Conservation (phyloP, 1,284 basidiomycete genomes). For the Takashimella tepidaria region DNA sequence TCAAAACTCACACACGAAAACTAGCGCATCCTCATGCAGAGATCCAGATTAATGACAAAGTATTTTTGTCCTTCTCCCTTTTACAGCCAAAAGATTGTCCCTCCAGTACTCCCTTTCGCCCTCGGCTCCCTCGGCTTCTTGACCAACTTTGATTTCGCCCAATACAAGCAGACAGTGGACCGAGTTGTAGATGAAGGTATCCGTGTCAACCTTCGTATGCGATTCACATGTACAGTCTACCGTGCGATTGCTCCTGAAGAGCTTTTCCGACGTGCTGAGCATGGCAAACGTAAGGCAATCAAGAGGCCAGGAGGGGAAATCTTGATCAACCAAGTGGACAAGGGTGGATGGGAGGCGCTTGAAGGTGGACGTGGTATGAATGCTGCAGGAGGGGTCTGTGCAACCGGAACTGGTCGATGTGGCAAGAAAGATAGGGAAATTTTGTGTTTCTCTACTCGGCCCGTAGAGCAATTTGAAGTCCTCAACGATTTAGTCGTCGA, state of each 20-base stretch:
- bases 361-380: slow-evolving; percentile 60
- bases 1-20: neutral
- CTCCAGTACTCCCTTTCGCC: slow-evolving; percentile 94
- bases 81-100: slow-evolving; percentile 78
- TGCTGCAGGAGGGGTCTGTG: slow-evolving; percentile 37
- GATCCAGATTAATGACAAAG: too few species aligned
- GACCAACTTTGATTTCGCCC: slow-evolving; percentile 93
- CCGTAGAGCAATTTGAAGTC: slow-evolving; percentile 96
- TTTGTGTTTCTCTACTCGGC: slow-evolving; percentile 92
- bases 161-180: slow-evolving; percentile 83
- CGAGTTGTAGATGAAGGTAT: slow-evolving; percentile 87
- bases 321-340: slow-evolving; percentile 82
- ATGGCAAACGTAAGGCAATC: slow-evolving; percentile 66
- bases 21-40: too few species aligned
- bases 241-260: slow-evolving; percentile 72
- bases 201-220: slow-evolving; percentile 95
- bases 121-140: slow-evolving; percentile 98
- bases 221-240: slow-evolving; percentile 98
- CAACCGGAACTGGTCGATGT: slow-evolving; percentile 5
- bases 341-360: slow-evolving; percentile 87
- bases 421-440: slow-evolving; percentile 83
- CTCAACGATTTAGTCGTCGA: slow-evolving; percentile 98
- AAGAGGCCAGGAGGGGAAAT: slow-evolving; percentile 90
- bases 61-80: neutral
- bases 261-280: slow-evolving; percentile 30